Evolutionary conservation across 768 basidiomycete genomes (phyloP).

Genomic region (Psilocybe cyanescens): DNA sequence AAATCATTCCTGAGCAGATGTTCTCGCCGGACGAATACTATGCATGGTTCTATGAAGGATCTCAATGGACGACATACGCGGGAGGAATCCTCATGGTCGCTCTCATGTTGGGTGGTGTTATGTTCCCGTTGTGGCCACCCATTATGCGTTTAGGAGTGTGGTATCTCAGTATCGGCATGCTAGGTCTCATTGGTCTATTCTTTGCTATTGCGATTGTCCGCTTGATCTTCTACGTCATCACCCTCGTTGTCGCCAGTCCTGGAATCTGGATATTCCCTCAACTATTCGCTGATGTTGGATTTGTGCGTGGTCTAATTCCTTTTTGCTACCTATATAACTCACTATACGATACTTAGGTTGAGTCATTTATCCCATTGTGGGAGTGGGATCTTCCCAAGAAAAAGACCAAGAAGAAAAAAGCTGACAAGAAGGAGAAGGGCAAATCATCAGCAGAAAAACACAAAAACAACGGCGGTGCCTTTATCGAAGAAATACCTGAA

Average conservation of each 20-base stretch:
- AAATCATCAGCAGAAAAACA: constrained; percentile 47
- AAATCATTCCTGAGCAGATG: constrained; percentile 79
- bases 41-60: constrained; percentile 96
- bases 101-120: constrained; percentile 93
- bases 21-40: constrained; percentile 86
- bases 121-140: constrained; percentile 99
- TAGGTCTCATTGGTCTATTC: constrained; percentile 89
- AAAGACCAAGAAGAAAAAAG: constrained; percentile 70
- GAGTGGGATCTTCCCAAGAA: constrained; percentile 93
- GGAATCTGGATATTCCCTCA: constrained; percentile 99
- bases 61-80: constrained; percentile 91
- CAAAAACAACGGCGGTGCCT: constrained; percentile 45
- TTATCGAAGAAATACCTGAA: constrained; percentile 50
- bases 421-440: constrained; percentile 53
- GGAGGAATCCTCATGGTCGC: constrained; percentile 91
- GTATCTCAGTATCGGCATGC: constrained; percentile 89
- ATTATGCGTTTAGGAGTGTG: constrained; percentile 92
- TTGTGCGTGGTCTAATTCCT: constrained; percentile 62
- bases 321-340: not conserved
- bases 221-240: constrained; percentile 91
- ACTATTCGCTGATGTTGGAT: constrained; percentile 97
- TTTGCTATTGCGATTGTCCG: constrained; percentile 90
- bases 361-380: constrained; percentile 96
- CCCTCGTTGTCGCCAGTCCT: constrained; percentile 81
- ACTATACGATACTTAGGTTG: constrained; percentile 61